A percentile compares a stretch with the other conserved stretches of the same genome.
Evolutionary conservation across 768 basidiomycete species (phyloP).

Genomic region (Mrakia gelida): DNA sequence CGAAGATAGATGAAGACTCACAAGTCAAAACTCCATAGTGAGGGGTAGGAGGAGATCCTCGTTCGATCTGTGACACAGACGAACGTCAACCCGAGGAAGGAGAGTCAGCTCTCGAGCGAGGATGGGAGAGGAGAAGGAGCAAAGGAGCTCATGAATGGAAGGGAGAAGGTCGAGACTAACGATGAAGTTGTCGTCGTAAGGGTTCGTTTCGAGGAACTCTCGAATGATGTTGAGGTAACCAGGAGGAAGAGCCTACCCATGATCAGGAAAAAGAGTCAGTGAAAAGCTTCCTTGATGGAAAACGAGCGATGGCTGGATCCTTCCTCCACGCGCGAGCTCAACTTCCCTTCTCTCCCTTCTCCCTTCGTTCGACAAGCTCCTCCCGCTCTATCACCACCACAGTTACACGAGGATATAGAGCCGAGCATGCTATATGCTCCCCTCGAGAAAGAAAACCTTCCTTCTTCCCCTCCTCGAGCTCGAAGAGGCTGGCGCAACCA

Average conservation of each 20-base stretch:
- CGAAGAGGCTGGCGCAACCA: no score
- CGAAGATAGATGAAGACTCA: background rate
- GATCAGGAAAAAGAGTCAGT: background rate
- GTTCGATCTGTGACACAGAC: background rate
- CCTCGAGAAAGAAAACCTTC: background rate
- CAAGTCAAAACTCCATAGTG: constrained; percentile 7
- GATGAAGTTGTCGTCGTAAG: constrained; percentile 13
- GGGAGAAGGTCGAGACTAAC: background rate
- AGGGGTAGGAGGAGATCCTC: background rate
- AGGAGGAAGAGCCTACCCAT: background rate
- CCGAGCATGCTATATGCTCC: background rate
- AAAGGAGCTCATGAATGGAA: background rate
- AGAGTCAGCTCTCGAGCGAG: background rate
- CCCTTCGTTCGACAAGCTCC: no score
- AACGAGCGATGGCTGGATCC: background rate
- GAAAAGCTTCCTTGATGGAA: background rate
- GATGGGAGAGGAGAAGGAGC: no score
- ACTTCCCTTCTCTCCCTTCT: background rate
- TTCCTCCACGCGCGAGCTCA: background rate
- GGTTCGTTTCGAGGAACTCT: background rate
- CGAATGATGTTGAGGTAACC: background rate
- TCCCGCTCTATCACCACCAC: no score
- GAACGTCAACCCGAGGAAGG: background rate
- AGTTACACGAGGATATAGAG: no score
- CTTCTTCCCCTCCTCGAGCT: no score